These are phyloP conservation scores for Ophiostoma himal-ulmi DNA, from an alignment of 2,329 filamentous ascomycete genomes.

Conservation along the genomic window DNA sequence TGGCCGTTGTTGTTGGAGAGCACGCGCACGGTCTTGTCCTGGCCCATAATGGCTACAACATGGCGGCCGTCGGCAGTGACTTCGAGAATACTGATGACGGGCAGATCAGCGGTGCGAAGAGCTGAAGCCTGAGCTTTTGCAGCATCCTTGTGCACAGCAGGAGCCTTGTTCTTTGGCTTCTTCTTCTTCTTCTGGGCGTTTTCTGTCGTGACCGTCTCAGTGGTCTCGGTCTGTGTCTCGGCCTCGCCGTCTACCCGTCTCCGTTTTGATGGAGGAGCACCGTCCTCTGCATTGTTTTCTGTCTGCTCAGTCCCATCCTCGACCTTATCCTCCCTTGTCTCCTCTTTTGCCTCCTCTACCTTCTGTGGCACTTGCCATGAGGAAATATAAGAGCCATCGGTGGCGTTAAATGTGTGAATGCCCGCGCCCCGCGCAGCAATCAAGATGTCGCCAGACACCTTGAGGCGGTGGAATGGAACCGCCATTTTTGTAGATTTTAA, in stretches of 20 bases:
- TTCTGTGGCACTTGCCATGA: conserved; percentile 50
- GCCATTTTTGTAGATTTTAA: conserved; percentile 20
- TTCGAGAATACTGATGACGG: conserved; percentile 64
- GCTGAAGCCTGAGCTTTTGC: conserved; percentile 28
- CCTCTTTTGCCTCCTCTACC: conserved; percentile 22
- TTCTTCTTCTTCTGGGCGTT: conserved; percentile 29
- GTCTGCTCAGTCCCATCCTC: neutral
- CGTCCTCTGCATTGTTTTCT: conserved; percentile 9
- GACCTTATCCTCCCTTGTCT: neutral
- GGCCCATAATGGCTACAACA: conserved; percentile 73
- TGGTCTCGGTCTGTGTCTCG: neutral
- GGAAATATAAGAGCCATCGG: conserved; percentile 53
- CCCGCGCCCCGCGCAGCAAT: conserved; percentile 68
- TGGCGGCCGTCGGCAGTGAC: conserved; percentile 59
- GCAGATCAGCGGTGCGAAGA: conserved; percentile 40
- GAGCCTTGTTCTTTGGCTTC: conserved; percentile 32
- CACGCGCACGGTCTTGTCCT: conserved; percentile 86
- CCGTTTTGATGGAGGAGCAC: conserved; percentile 20
- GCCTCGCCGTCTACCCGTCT: conserved; percentile 15
- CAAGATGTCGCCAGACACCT: conserved; percentile 51
- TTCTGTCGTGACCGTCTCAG: neutral
- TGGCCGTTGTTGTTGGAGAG: conserved; percentile 62
- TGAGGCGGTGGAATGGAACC: conserved; percentile 61
- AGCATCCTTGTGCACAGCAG: neutral
- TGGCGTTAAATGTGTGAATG: conserved; percentile 61